A percentile compares a stretch with the other conserved stretches of the same genome.
Evolutionary conservation across 2,329 filamentous ascomycete species (phyloP).

Genomic region (Ophiocordyceps camponoti-rufipedis): DNA sequence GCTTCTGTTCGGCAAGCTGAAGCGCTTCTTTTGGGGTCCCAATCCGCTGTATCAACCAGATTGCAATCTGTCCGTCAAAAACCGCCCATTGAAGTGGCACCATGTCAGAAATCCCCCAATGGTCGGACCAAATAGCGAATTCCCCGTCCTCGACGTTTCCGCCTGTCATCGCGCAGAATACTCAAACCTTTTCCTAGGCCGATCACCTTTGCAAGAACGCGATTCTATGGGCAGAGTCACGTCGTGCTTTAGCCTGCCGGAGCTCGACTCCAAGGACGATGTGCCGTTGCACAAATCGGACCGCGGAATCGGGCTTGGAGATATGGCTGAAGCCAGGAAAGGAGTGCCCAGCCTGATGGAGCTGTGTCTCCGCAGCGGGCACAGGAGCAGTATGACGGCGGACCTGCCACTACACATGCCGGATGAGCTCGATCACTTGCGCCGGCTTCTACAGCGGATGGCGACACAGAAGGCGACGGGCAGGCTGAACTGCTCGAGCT

Average conservation of each 20-base stretch:
- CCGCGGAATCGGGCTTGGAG: conserved; percentile 5
- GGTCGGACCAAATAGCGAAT: too few species aligned
- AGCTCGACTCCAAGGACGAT: not conserved
- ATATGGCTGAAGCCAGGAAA: conserved; percentile 7
- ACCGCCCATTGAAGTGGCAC: too few species aligned
- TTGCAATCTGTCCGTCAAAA: not conserved
- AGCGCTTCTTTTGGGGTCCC: conserved; percentile 36
- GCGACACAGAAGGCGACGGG: conserved; percentile 25
- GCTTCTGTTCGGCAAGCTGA: conserved; percentile 27
- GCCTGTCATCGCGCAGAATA: not conserved
- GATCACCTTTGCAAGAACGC: conserved; percentile 14
- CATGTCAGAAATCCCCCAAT: too few species aligned
- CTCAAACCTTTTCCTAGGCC: conserved; percentile 3
- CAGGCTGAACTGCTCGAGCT: conserved; percentile 32
- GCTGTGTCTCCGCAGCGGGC: conserved; percentile 27
- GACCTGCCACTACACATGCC: conserved; percentile 25
- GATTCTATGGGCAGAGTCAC: conserved; percentile 11
- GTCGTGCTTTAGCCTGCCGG: conserved; percentile 13
- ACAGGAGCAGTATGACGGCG: conserved; percentile 20
- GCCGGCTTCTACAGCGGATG: conserved; percentile 20
- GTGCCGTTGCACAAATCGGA: conserved; percentile 6
- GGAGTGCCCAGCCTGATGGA: conserved; percentile 32
- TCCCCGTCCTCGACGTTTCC: too few species aligned
- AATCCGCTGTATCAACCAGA: conserved; percentile 40
- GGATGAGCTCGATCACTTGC: conserved; percentile 20